Evolutionary conservation across 768 basidiomycete species (phyloP), one percentile per base, ranked within the genome.

Genomic region (Pulveroboletus ravenelii): DNA sequence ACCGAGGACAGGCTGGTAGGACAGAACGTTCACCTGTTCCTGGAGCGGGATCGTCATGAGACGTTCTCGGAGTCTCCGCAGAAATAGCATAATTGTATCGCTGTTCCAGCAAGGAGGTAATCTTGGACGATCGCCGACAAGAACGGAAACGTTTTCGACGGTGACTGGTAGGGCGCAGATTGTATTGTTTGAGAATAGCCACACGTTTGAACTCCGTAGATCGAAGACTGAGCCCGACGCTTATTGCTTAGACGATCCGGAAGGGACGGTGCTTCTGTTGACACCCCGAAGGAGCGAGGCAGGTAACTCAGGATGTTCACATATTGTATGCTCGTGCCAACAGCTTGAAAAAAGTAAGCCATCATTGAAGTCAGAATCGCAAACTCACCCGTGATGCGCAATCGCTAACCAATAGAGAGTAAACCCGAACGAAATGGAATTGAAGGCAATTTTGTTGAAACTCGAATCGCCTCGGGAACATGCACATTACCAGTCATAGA

Each of bases 81-180:
- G 45, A 41, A 48, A 32, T 13, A 30, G 36, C 18, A 35, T 45
- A 18, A 20, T 39, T 32, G 25, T n/a, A 34, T 35, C 17, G 6
- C 23, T 25, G 30, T 34, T 20, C 32, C 35, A 27, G 25, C 29
- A 23, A 18, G 27, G 32, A 31, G 35, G 52, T 31, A 17, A 40
- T 36, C n/a, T 23, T 40, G 34, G 45, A 40, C 40, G 35, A 40
- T 57, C 45, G 34, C 54, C 31, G 10, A 20, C 36, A 25, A 32
- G 35, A 42, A 37, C 18, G 29, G 20, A 39, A 40, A 47, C 14
- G 38, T 39, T 57, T 47, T 34, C 14, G 31, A 32, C 18, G 17
- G 45, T 23, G 41, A 49, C 37, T 36, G 13, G 20, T 34, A 20
- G 12, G 36, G 45, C 10, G 15, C n/a, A 12, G 18, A 15, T 9